Percentiles rank a stretch among this genome's conserved stretches.
Evolutionary conservation across 2,329 filamentous ascomycete species (phyloP).

Genomic region (Talaromyces pinophilus): DNA sequence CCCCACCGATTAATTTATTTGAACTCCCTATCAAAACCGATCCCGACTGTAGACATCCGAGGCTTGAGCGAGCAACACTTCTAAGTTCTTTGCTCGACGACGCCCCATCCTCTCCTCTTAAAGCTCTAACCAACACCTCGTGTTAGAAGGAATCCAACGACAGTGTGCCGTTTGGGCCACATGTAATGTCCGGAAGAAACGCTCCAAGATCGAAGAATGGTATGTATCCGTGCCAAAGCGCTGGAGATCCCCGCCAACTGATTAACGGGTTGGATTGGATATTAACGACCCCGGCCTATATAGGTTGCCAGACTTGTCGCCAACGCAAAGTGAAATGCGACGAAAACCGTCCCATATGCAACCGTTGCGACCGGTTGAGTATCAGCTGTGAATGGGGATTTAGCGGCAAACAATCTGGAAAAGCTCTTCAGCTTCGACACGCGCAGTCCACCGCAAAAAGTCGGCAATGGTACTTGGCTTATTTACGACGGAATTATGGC

Average conservation of each 20-base stretch:
- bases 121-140: background rate
- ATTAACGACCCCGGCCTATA: constrained; percentile 10
- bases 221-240: constrained; percentile 24
- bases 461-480: background rate
- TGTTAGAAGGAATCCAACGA: background rate
- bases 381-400: constrained; percentile 40
- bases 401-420: constrained; percentile 32
- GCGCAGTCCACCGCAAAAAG: background rate
- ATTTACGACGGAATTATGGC: background rate
- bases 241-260: background rate
- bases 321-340: constrained; percentile 21
- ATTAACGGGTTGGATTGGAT: background rate
- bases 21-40: background rate
- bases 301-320: constrained; percentile 43
- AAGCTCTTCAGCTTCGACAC: constrained; percentile 17
- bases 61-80: background rate
- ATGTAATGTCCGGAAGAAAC: constrained; percentile 39
- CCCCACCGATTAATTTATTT: background rate
- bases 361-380: constrained; percentile 35
- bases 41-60: background rate
- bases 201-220: constrained; percentile 45
- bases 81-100: background rate
- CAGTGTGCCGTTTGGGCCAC: background rate
- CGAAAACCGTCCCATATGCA: constrained; percentile 32
- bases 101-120: background rate